Conservation (phyloP, 495 filamentous ascomycete species). For the Annulohypoxylon stygium region DNA sequence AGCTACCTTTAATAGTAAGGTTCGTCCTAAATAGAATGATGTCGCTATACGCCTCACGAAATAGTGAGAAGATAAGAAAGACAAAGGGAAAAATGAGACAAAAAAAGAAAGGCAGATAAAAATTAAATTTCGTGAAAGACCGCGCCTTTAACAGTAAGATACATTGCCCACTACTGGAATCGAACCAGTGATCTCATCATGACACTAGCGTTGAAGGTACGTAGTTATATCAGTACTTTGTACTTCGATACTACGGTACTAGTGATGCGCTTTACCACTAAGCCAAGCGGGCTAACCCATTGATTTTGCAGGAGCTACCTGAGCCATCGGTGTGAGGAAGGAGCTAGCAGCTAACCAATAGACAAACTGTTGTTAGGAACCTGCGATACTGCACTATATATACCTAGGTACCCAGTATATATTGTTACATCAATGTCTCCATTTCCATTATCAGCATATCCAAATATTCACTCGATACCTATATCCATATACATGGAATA, state of each 20-base stretch:
- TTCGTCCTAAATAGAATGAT: no score
- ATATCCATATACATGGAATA: no score
- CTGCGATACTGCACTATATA: neutral
- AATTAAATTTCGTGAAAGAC: neutral
- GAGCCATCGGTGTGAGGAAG: neutral
- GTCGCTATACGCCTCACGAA: no score
- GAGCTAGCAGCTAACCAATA: neutral
- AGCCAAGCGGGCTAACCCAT: slow-evolving; percentile 42
- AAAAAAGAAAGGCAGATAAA: neutral
- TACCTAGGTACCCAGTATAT: no score
- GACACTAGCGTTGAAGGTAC: slow-evolving; percentile 22
- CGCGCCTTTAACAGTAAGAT: neutral
- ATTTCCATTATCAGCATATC: no score
- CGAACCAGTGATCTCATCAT: slow-evolving; percentile 51
- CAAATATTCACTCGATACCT: no score
- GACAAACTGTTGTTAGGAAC: neutral
- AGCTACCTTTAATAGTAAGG: no score
- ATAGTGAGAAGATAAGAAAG: no score
- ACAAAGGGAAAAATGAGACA: neutral
- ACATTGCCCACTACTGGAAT: slow-evolving; percentile 47
- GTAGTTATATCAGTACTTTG: neutral
- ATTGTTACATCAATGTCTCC: no score
- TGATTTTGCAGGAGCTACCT: no score
- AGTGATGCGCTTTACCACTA: slow-evolving; percentile 50
- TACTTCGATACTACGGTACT: neutral